A percentile compares a stretch with the other conserved stretches of the same genome.
Conservation (phyloP, 352 stramenopile species). For the Blastocystis sp. region DNA sequence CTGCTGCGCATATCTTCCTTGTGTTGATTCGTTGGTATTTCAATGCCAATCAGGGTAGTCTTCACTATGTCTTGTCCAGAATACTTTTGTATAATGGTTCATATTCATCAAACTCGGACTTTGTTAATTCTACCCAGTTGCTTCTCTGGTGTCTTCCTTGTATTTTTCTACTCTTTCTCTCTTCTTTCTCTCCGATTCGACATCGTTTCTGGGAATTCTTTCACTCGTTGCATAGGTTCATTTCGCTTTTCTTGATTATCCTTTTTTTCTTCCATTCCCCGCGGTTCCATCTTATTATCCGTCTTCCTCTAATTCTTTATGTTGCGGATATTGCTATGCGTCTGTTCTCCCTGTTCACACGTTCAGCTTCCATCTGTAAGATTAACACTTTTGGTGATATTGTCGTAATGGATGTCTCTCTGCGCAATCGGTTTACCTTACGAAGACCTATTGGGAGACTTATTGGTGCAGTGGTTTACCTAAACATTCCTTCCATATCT, state of each 20-base stretch:
- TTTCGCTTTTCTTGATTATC: background rate
- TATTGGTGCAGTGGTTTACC: conserved; percentile 21
- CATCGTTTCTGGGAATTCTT: background rate
- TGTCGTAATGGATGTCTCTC: background rate
- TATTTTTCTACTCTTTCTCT: background rate
- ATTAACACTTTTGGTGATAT: background rate
- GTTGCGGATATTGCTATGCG: background rate
- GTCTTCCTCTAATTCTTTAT: background rate
- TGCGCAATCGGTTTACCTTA: background rate
- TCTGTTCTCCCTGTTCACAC: background rate
- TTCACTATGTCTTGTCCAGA: background rate
- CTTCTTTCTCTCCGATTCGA: background rate
- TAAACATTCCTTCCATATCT: background rate
- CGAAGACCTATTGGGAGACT: background rate
- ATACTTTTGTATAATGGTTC: background rate
- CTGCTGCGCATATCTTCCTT: background rate
- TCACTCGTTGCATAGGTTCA: background rate
- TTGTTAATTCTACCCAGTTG: background rate
- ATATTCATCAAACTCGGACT: background rate
- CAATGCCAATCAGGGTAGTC: background rate
- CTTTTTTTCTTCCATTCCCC: background rate
- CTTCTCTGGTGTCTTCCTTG: background rate
- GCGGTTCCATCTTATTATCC: background rate
- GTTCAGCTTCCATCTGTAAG: background rate
- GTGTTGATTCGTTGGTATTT: background rate